Evolutionary conservation across 2,329 filamentous ascomycete genomes (phyloP).

Genomic region (Nothomitra cinnamomea): DNA sequence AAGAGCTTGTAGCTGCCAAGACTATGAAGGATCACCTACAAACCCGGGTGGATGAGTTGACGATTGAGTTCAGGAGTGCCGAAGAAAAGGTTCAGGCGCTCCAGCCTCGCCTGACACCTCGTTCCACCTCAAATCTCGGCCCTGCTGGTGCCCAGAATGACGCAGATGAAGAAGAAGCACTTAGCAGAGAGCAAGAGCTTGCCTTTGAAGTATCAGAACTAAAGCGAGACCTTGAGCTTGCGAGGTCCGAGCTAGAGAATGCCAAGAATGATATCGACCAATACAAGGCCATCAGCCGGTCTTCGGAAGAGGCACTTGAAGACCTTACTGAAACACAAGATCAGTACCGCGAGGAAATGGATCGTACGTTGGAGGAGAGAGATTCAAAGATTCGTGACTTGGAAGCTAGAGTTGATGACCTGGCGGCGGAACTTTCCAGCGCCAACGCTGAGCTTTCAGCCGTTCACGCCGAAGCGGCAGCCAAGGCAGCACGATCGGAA

Average conservation of each 20-base stretch:
- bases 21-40: constrained; percentile 83
- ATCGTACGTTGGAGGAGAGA: constrained; percentile 57
- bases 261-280: constrained; percentile 68
- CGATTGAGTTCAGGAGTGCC: constrained; percentile 71
- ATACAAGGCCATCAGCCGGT: constrained; percentile 76
- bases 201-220: constrained; percentile 71
- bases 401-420: constrained; percentile 65
- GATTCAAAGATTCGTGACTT: constrained; percentile 65
- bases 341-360: constrained; percentile 75
- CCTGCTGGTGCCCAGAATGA: constrained; percentile 26
- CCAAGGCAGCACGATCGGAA: constrained; percentile 51
- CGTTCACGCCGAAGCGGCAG: constrained; percentile 64
- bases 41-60: constrained; percentile 71
- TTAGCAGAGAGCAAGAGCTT: constrained; percentile 60
- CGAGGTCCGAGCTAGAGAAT: constrained; percentile 63
- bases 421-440: constrained; percentile 62
- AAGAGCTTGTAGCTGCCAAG: constrained; percentile 73
- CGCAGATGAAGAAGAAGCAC: constrained; percentile 34
- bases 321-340: constrained; percentile 67
- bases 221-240: constrained; percentile 70
- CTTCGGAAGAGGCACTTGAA: constrained; percentile 72
- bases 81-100: constrained; percentile 74
- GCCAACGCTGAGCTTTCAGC: constrained; percentile 70
- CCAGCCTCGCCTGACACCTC: constrained; percentile 47
- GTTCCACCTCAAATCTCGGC: constrained; percentile 21